Base-by-base conservation (phyloP, 129 eudicot genomes). In the Chrysanthemum makinoi region DNA sequence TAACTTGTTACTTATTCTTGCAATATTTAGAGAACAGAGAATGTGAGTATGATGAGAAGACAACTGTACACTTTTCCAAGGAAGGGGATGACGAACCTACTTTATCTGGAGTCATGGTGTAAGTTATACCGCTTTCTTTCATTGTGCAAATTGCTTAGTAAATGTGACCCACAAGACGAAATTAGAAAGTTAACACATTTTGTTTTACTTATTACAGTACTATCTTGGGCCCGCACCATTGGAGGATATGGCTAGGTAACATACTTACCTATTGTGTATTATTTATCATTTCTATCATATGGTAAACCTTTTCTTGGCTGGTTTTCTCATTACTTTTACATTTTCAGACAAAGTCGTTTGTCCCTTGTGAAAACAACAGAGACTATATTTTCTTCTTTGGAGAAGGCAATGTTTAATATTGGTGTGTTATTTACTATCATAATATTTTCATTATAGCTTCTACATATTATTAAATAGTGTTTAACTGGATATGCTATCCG, bases 211-310 rank as follows among this genome's bases (percentile, higher is more conserved):
- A 53, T 50, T 81, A 58, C 90, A 93, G 83, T 94, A 94, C 84
- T 94, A 94, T 72, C 85, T 94, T 10, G 97, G 99, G 2, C 99
- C 99, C 72, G 99, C 97, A 43, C 96, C 99, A 2, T 65, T 94
- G 83, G 96, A 89, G 68, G 92, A 89, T 71, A 94, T 94, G 99
- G 99, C 99, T 22, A 79, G 77, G 96, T 86, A 72, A 65, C 55
- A 19, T 60, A 49, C 43, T 18, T 48, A 14, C 61, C 73, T 1
- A 43, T 53, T 55, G 18, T 65, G 44, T 44, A 24, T 51, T 54
- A 53, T 15, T 50, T 5, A 16, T 66, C 30, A n/a, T 46, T 20
- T 16, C 12, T 3, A 57, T 28, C 18, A 26, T 14, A 0, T 49
- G 64, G 48, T n/a, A 3, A 7, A 26, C 62, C 7, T 26, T 67